Evolutionary conservation across 2,329 filamentous ascomycete species (phyloP), one percentile per base, ranked within the genome.

Genomic region (Fusarium sp.): DNA sequence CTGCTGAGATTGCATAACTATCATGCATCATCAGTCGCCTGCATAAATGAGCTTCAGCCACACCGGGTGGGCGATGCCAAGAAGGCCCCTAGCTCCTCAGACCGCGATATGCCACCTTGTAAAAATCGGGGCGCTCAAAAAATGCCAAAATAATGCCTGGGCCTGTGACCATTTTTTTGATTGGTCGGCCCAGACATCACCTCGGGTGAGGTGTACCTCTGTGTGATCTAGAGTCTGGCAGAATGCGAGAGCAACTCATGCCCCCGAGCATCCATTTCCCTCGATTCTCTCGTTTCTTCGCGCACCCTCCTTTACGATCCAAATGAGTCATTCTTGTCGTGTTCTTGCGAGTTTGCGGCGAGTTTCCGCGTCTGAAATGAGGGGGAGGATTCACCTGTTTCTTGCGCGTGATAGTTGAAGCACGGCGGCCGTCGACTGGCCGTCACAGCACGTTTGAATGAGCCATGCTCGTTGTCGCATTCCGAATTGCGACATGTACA

Each of bases 91-190:
- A 61, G 64, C 65, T 69, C 54, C 66, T 54, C 62, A 64, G 60
- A 65, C 70, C 66, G 65, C 74, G 77, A 79, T 77, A 71, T 77
- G 77, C 74, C 63, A 67, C 71, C 66, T 78, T 65, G 70, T 52
- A 52, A 74, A 78, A 80, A 82, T 81, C 80, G 79, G 78, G 79
- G 78, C 77, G 69, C 77, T 58, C 77, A 62, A 73, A 75, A 77
- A 81, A 80, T 78, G 77, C 75, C 71, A 81, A 80, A 82, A 81
- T 78, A 80, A 81, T 80, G 77, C 75, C 76, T 79, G 76, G 74
- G 70, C 69, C 75, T 78, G 78, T 80, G 78, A 78, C 80, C 80
- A 77, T 82, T 83, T 76, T 84, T 83, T 77, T 84, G 81, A 84
- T 84, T 84, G 82, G 82, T 74, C 79, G 61, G 75, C 66, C 36